phyloP scores from a whole-genome alignment of 2,329 filamentous ascomycete species.

The Acrocalymma vagum region DNA sequence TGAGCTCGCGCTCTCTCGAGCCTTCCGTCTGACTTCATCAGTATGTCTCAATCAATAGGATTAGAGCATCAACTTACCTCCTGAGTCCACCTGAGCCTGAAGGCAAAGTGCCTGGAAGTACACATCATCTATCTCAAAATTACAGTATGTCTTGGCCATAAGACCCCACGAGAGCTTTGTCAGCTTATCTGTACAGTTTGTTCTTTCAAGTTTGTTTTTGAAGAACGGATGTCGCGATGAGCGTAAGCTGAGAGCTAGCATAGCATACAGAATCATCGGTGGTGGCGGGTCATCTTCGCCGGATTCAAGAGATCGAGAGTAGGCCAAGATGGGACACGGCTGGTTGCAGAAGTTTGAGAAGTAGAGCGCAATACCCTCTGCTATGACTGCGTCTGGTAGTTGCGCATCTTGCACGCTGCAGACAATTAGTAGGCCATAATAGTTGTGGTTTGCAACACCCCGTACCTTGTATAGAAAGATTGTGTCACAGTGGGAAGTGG shows the following conservation, averaged over 20 bases:
- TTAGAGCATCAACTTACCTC: slow-evolving; percentile 4
- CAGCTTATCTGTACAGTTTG: slow-evolving; percentile 2
- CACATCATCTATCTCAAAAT: slow-evolving; percentile 10
- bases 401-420: slow-evolving; percentile 2
- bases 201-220: slow-evolving; percentile 1
- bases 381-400: slow-evolving; percentile 9
- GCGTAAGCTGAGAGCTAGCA: slow-evolving; percentile 13
- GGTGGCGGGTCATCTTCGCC: slow-evolving; percentile 1
- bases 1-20: slow-evolving; percentile 9
- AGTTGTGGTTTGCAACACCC: too few species aligned
- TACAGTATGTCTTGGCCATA: slow-evolving; percentile 8
- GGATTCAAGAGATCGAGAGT: slow-evolving; percentile 2
- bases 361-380: slow-evolving; percentile 11
- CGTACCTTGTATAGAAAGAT: too few species aligned
- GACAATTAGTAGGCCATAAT: neutral
- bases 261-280: slow-evolving; percentile 4
- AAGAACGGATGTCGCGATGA: slow-evolving; percentile 8
- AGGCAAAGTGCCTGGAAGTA: slow-evolving; percentile 12
- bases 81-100: slow-evolving; percentile 8
- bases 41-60: neutral
- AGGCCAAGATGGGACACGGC: slow-evolving; percentile 10
- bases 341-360: slow-evolving; percentile 12
- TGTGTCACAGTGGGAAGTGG: too few species aligned
- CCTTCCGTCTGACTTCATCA: slow-evolving; percentile 6
- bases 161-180: slow-evolving; percentile 11